phyloP scores from a whole-genome alignment of 1,284 basidiomycete species.

The Peniophora sp. region DNA sequence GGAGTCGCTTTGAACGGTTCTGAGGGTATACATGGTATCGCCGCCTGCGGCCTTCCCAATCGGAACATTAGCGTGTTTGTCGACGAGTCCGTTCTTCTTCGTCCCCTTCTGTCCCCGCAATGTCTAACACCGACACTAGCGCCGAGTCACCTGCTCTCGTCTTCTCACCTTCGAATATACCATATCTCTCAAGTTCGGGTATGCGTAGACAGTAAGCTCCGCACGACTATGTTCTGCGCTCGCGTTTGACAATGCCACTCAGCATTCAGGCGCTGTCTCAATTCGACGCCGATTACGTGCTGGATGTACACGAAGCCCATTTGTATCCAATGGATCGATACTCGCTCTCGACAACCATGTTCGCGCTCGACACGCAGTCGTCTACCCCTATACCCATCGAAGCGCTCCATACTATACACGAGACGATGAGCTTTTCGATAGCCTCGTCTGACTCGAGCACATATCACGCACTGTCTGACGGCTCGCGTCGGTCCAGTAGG shows the following conservation, averaged over 20 bases:
- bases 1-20: constrained; percentile 39
- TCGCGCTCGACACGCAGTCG: constrained; percentile 23
- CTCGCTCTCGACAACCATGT: constrained; percentile 38
- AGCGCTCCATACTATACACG: constrained; percentile 33
- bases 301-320: constrained; percentile 47
- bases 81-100: constrained; percentile 32
- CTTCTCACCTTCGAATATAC: constrained; percentile 40
- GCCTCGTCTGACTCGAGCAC: constrained; percentile 33
- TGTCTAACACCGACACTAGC: constrained; percentile 15
- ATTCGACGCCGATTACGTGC: constrained; percentile 49
- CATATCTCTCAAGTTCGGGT: constrained; percentile 30
- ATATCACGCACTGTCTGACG: constrained; percentile 19
- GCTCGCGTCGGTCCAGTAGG: constrained; percentile 23
- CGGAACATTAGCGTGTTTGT: constrained; percentile 37
- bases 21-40: constrained; percentile 38
- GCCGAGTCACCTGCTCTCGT: constrained; percentile 26
- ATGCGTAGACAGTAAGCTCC: constrained; percentile 31
- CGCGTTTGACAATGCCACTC: not conserved
- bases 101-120: not conserved
- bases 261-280: constrained; percentile 50
- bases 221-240: not conserved
- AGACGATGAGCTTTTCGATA: constrained; percentile 42
- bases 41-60: constrained; percentile 38
- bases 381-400: constrained; percentile 36
- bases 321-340: constrained; percentile 56